A percentile compares a stretch with the other conserved stretches of the same genome.
Conservation (phyloP, 2,329 filamentous ascomycete species). For the Diaporthe longicolla region DNA sequence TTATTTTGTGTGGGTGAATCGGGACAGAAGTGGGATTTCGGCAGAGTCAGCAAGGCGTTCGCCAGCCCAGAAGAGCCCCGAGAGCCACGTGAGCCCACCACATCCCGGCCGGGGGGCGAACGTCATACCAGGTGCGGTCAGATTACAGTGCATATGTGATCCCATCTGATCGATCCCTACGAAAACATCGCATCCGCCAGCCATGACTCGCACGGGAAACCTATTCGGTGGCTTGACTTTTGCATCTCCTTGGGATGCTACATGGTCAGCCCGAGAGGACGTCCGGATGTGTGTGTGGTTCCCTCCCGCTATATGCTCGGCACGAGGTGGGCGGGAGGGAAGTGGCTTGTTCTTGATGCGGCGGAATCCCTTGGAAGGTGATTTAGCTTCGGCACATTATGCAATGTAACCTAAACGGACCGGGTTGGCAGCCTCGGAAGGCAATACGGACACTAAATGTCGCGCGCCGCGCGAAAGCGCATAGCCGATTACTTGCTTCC, state of each 20-base stretch:
- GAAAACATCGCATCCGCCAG: conserved; percentile 2
- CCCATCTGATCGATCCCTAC: conserved; percentile 31
- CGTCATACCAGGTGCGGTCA: conserved; percentile 17
- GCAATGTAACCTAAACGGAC: conserved; percentile 13
- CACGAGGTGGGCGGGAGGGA: background rate
- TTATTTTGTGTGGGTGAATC: background rate
- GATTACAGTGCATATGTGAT: conserved; percentile 23
- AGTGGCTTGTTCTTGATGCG: background rate
- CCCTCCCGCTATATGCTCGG: background rate
- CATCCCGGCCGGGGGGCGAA: background rate
- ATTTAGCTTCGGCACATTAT: conserved; percentile 12
- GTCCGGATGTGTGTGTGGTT: background rate
- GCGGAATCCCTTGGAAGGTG: background rate
- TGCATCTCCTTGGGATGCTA: background rate
- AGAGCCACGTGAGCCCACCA: background rate
- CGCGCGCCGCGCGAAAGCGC: background rate
- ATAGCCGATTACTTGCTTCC: background rate
- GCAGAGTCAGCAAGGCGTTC: conserved; percentile 1
- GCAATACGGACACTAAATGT: background rate
- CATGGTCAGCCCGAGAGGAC: background rate
- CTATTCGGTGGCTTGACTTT: conserved; percentile 7
- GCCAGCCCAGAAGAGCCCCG: background rate
- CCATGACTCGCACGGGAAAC: conserved; percentile 23
- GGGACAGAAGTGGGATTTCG: background rate
- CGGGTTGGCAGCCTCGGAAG: conserved; percentile 19